phyloP scores from a whole-genome alignment of 2,329 filamentous ascomycete genomes.

The Bertia moriformis region DNA sequence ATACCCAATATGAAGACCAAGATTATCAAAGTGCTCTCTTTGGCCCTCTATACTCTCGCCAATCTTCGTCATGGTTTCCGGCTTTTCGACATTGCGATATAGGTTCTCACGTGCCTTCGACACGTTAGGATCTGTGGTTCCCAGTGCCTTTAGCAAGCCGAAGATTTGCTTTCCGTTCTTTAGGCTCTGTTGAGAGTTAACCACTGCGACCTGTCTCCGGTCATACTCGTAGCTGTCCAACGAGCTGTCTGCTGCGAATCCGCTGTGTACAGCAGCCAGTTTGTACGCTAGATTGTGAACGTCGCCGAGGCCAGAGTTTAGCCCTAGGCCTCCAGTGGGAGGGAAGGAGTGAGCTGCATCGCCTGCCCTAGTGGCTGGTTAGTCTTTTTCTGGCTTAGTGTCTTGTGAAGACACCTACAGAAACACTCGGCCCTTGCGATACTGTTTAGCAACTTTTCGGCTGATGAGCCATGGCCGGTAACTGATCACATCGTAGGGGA shows the following conservation, averaged over 20 bases:
- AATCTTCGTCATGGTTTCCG: conserved; percentile 6
- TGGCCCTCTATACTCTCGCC: conserved; percentile 12
- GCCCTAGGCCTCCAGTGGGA: conserved; percentile 6
- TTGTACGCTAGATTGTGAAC: conserved; percentile 10
- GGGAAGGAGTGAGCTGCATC: conserved; percentile 7
- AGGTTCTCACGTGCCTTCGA: conserved; percentile 11
- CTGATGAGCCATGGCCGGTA: conserved; percentile 19
- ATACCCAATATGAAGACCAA: conserved; percentile 20
- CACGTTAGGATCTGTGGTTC: conserved; percentile 7
- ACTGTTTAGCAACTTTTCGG: conserved; percentile 16
- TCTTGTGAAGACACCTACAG: conserved; percentile 11
- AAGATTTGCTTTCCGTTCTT: conserved; percentile 21
- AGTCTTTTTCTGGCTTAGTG: not conserved
- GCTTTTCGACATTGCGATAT: conserved; percentile 8
- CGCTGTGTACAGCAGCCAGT: conserved; percentile 11
- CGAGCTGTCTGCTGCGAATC: conserved; percentile 9
- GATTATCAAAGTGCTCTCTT: conserved; percentile 18
- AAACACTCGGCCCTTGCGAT: conserved; percentile 14
- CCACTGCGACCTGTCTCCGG: conserved; percentile 14
- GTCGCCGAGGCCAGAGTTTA: conserved; percentile 7
- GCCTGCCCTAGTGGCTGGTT: conserved; percentile 4
- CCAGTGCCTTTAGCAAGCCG: conserved; percentile 14
- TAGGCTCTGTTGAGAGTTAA: conserved; percentile 18
- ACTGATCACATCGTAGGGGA: conserved; percentile 15
- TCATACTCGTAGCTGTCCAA: conserved; percentile 15